Evolutionary conservation across 495 filamentous ascomycete genomes (phyloP).

Genomic region (Tetracladium setigerum): DNA sequence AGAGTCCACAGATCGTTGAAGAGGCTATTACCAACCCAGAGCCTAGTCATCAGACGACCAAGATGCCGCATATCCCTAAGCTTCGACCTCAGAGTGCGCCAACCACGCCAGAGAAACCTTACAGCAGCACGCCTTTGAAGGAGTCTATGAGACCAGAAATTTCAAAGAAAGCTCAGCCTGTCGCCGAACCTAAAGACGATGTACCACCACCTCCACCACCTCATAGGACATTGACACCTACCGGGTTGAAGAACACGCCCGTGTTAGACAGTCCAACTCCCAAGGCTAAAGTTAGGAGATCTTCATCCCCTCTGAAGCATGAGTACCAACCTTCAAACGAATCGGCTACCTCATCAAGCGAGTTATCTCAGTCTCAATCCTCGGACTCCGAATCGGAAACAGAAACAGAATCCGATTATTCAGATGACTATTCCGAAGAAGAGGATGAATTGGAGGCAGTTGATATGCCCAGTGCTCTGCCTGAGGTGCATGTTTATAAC

Average conservation of each 20-base stretch:
- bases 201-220: constrained; percentile 34
- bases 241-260: constrained; percentile 37
- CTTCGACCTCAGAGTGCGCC: constrained; percentile 25
- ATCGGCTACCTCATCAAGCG: constrained; percentile 33
- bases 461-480: not conserved
- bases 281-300: constrained; percentile 52
- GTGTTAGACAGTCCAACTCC: constrained; percentile 35
- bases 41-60: constrained; percentile 48
- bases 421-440: constrained; percentile 42
- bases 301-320: constrained; percentile 93
- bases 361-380: constrained; percentile 15
- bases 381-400: constrained; percentile 34
- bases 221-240: constrained; percentile 36
- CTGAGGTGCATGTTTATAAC: constrained; percentile 4
- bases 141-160: constrained; percentile 12
- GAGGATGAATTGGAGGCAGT: constrained; percentile 30
- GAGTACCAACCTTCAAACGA: constrained; percentile 92
- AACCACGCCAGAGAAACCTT: not conserved
- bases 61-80: constrained; percentile 52
- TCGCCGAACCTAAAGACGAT: constrained; percentile 21
- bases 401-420: constrained; percentile 30
- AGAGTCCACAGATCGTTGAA: constrained; percentile 22
- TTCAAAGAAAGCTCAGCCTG: constrained; percentile 29
- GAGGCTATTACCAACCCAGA: too few relatives aligned
- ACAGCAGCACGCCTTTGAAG: constrained; percentile 7